A percentile compares a stretch with the other conserved stretches of the same genome.
phyloP scores from a whole-genome alignment of 768 basidiomycete species.

The Panaeolus cyanescens region DNA sequence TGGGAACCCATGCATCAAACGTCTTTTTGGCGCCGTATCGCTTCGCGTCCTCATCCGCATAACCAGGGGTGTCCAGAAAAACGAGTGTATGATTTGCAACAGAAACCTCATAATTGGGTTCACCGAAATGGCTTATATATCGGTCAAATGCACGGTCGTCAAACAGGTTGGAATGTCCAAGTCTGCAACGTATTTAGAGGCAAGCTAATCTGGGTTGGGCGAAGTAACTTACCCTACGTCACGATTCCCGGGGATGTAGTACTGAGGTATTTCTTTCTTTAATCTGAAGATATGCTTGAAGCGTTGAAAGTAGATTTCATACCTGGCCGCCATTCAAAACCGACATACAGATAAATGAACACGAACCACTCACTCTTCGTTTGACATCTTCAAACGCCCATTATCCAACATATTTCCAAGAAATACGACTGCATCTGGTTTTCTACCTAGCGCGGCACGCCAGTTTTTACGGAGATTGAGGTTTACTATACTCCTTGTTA shows the following conservation, averaged over 20 bases:
- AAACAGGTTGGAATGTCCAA: slow-evolving; percentile 47
- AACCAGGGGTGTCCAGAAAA: slow-evolving; percentile 70
- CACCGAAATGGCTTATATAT: slow-evolving; percentile 77
- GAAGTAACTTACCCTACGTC: slow-evolving; percentile 66
- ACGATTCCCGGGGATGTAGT: slow-evolving; percentile 89
- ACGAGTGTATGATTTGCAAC: slow-evolving; percentile 75
- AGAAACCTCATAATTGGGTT: slow-evolving; percentile 60
- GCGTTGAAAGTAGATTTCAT: slow-evolving; percentile 64
- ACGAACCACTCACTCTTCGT: slow-evolving; percentile 59
- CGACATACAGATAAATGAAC: neutral
- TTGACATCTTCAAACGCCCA: slow-evolving; percentile 65
- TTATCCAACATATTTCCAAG: slow-evolving; percentile 94
- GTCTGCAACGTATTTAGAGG: slow-evolving; percentile 30
- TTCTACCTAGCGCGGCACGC: slow-evolving; percentile 60
- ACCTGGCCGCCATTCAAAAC: slow-evolving; percentile 48
- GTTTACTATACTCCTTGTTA: slow-evolving; percentile 73
- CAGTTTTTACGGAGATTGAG: slow-evolving; percentile 85
- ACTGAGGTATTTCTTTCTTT: slow-evolving; percentile 49
- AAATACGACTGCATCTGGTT: slow-evolving; percentile 77
- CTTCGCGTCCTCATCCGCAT: slow-evolving; percentile 72
- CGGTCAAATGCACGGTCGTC: slow-evolving; percentile 46
- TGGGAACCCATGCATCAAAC: slow-evolving; percentile 49
- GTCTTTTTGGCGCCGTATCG: slow-evolving; percentile 42
- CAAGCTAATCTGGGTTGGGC: slow-evolving; percentile 6
- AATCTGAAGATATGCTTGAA: slow-evolving; percentile 73